Conservation (phyloP, 2,329 filamentous ascomycete species). For the Colletotrichum destructivum region DNA sequence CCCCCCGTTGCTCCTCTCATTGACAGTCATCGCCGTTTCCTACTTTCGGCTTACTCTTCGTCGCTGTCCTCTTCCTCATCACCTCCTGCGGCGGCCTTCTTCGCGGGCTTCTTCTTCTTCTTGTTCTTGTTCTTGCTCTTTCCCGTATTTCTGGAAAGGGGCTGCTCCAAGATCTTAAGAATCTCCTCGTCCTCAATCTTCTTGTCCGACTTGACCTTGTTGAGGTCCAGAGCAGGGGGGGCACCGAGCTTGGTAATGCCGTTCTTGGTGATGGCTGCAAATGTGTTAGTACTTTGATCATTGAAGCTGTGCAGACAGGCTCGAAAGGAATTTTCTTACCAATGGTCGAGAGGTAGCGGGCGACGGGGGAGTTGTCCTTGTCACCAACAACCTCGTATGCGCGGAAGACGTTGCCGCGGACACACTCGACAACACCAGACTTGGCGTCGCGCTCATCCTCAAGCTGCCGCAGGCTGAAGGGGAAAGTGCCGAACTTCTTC, state of each 20-base stretch:
- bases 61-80: slow-evolving; percentile 53
- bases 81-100: slow-evolving; percentile 57
- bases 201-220: slow-evolving; percentile 93
- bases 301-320: neutral
- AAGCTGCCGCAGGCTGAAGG: slow-evolving; percentile 96
- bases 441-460: slow-evolving; percentile 97
- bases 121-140: slow-evolving; percentile 95
- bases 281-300: slow-evolving; percentile 22
- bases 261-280: slow-evolving; percentile 94
- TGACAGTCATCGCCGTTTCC: slow-evolving; percentile 33
- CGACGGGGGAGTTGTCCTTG: slow-evolving; percentile 89
- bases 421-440: slow-evolving; percentile 95
- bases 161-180: slow-evolving; percentile 93
- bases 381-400: slow-evolving; percentile 98
- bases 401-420: slow-evolving; percentile 91
- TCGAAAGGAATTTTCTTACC: slow-evolving; percentile 74
- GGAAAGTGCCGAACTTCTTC: slow-evolving; percentile 98
- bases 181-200: slow-evolving; percentile 98
- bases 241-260: slow-evolving; percentile 89
- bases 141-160: slow-evolving; percentile 87
- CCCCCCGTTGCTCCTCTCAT: slow-evolving; percentile 35
- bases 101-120: slow-evolving; percentile 76
- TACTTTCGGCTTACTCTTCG: slow-evolving; percentile 50
- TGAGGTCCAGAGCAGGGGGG: slow-evolving; percentile 81
- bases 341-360: slow-evolving; percentile 89